Evolutionary conservation across 108 stramenopile genomes (phyloP), one percentile per base, ranked within the genome.

Genomic region (Fistulifera solaris): DNA sequence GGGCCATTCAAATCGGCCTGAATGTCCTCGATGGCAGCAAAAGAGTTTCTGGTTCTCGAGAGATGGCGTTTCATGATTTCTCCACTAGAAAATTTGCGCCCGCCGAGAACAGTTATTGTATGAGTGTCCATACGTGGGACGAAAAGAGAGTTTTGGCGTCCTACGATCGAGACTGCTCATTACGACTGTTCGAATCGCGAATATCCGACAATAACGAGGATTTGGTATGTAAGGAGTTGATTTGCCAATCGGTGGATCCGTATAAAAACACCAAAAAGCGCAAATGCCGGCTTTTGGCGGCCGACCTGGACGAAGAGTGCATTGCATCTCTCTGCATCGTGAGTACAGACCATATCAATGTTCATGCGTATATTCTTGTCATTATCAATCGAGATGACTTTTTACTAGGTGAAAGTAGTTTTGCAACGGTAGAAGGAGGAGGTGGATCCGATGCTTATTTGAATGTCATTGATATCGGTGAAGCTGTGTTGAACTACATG

Each of bases 281-380:
- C n/a, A 66, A 40, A 17, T 65, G 65, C 35, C 51, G 1, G 14
- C 23, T 80, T 50, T 54, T 62, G 12, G 67, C 59, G 1, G 59
- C 75, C 56, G 71, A 60, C 54, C 48, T 80, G 12, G 74, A 76
- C 50, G 58, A 66, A 35, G 48, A 59, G 12, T 48, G 15, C 7
- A 70, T 76, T 66, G 78, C 73, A 7, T 72, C 71, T 27, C 39
- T 80, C 17, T 70, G 56, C 38, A 47, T 58, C 19, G 68, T 70
- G 17, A 23, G 2, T 15, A 50, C 48, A 17, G 58, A 64, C 21
- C 11, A 15, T 12, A 17, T 48, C 13, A 44, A 67, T 8, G 50
- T 28, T 0, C 27, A 48, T 22, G 44, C 27, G 15, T 58, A 17
- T 63, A 39, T 63, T 61, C 64, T 48, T 52, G 55, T 47, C 16